These are phyloP conservation scores for Podila epicladia DNA, from an alignment of 192 early-diverging fungal species.

Conservation along the genomic window DNA sequence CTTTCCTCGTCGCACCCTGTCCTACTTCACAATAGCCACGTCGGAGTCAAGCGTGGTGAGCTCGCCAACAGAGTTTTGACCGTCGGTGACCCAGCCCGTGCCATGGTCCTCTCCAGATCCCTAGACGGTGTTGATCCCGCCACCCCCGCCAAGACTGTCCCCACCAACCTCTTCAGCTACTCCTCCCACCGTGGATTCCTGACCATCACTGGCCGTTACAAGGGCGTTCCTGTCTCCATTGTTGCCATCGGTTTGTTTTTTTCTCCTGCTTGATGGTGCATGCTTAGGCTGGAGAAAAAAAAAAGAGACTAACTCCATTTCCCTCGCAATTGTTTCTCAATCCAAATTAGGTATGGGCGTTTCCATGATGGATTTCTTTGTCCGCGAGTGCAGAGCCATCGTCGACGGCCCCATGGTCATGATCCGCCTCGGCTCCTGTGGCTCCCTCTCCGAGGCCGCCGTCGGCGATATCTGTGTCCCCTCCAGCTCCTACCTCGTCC, in stretches of 20 bases:
- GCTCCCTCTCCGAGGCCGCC: conserved; percentile 66
- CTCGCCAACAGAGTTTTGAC: conserved; percentile 90
- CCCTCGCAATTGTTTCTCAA: background rate
- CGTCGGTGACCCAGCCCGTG: conserved; percentile 86
- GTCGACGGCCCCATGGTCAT: conserved; percentile 81
- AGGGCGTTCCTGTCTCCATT: conserved; percentile 78
- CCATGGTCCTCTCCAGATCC: conserved; percentile 65
- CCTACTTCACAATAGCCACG: conserved; percentile 57
- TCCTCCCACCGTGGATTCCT: conserved; percentile 82
- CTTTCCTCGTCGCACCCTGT: background rate
- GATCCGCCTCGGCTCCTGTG: conserved; percentile 89
- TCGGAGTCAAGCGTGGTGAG: conserved; percentile 80
- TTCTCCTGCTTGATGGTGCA: conserved; percentile 2
- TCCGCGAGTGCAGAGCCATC: conserved; percentile 86
- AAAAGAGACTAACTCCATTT: background rate
- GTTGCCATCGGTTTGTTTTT: conserved; percentile 71
- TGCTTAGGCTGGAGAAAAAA: conserved; percentile 10
- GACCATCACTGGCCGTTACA: conserved; percentile 87
- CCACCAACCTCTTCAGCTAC: conserved; percentile 53
- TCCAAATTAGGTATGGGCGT: conserved; percentile 65
- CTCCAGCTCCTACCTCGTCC: conserved; percentile 66
- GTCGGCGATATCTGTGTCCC: conserved; percentile 80
- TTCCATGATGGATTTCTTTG: conserved; percentile 92
- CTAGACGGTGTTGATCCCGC: conserved; percentile 63
- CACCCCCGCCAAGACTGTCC: conserved; percentile 47